A percentile compares a stretch with the other conserved stretches of the same genome.
phyloP scores from a whole-genome alignment of 371 early-diverging fungal genomes.

The Mortierella sp. region DNA sequence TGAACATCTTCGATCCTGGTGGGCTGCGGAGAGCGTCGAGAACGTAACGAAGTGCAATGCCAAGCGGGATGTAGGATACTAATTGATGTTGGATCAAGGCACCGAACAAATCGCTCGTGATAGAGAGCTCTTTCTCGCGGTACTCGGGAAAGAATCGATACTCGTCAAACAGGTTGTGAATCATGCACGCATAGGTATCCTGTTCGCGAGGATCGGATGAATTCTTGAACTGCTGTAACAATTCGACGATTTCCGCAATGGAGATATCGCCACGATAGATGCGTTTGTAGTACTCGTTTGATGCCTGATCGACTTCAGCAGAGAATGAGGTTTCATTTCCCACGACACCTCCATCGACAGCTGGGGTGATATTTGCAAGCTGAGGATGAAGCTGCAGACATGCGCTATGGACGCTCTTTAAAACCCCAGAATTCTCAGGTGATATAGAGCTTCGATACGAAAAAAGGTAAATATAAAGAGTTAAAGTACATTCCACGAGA shows the following conservation, averaged over 20 bases:
- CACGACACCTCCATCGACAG: constrained; percentile 37
- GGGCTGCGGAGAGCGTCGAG: constrained; percentile 88
- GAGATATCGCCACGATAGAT: constrained; percentile 84
- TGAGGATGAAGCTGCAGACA: constrained; percentile 75
- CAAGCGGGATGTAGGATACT: constrained; percentile 79
- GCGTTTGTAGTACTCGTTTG: constrained; percentile 80
- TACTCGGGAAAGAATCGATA: constrained; percentile 94
- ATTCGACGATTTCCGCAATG: constrained; percentile 80
- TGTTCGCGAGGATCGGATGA: constrained; percentile 78
- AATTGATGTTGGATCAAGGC: constrained; percentile 87
- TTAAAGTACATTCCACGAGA: neutral
- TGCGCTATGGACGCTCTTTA: constrained; percentile 71
- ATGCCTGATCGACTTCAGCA: constrained; percentile 83
- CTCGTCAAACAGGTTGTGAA: constrained; percentile 93
- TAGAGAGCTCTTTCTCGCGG: constrained; percentile 91
- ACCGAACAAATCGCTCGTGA: constrained; percentile 93
- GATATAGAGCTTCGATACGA: constrained; percentile 63
- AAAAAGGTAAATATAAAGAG: neutral
- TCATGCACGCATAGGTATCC: constrained; percentile 86
- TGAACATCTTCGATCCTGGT: constrained; percentile 85
- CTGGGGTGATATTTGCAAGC: constrained; percentile 60
- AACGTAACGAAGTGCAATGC: constrained; percentile 86
- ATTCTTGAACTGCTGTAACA: constrained; percentile 77
- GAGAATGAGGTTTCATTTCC: constrained; percentile 57
- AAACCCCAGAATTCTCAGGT: constrained; percentile 68